Conservation (phyloP, 768 basidiomycete genomes). For the Russula ochroleuca region DNA sequence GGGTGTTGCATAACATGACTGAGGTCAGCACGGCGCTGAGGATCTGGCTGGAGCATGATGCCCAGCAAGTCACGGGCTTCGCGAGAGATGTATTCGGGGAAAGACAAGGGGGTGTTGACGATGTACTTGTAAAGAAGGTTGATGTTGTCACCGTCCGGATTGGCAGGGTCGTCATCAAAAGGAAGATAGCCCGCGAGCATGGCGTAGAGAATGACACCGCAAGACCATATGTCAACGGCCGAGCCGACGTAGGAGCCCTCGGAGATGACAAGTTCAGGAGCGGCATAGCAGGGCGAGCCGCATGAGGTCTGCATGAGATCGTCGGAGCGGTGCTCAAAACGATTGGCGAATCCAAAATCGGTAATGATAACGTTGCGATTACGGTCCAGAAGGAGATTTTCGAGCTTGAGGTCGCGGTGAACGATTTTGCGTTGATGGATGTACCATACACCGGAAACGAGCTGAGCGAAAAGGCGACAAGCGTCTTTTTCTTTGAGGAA, state of each 20-base stretch:
- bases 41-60: constrained; percentile 94
- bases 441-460: constrained; percentile 98
- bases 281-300: constrained; percentile 96
- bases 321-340: constrained; percentile 86
- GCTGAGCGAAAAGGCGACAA: constrained; percentile 92
- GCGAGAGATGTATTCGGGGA: constrained; percentile 90
- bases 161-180: constrained; percentile 97
- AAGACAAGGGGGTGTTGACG: constrained; percentile 91
- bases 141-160: constrained; percentile 99
- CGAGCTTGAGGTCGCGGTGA: constrained; percentile 97
- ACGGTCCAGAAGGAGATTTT: constrained; percentile 95
- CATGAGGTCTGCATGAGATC: constrained; percentile 99
- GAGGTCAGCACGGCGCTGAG: constrained; percentile 71
- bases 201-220: constrained; percentile 92
- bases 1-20: constrained; percentile 78
- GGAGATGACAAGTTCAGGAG: constrained; percentile 95
- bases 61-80: constrained; percentile 80
- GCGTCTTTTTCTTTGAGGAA: constrained; percentile 95
- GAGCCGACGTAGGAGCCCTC: constrained; percentile 96
- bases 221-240: constrained; percentile 97
- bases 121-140: constrained; percentile 98
- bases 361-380: constrained; percentile 99
- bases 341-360: constrained; percentile 98
- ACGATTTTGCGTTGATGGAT: constrained; percentile 99
- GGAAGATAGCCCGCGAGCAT: constrained; percentile 98